These are phyloP conservation scores for Diospyros lotus DNA, from an alignment of 148 eudicot species.

Conservation along the genomic window DNA sequence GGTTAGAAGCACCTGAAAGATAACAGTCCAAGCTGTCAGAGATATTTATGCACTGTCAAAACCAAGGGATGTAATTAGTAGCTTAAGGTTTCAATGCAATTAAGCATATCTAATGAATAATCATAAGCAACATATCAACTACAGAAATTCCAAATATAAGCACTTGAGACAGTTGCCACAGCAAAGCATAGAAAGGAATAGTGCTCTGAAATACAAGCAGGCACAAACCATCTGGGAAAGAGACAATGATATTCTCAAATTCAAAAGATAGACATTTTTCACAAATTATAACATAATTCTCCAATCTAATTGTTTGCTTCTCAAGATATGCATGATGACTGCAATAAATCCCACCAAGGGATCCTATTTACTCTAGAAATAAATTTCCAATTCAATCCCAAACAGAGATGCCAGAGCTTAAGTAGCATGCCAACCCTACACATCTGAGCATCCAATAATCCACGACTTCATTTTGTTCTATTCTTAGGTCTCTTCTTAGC, in stretches of 20 bases:
- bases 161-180: neutral
- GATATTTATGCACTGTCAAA: neutral
- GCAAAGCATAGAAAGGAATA: neutral
- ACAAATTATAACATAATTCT: too few relatives aligned
- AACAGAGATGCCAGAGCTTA: too few relatives aligned
- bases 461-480: too few relatives aligned
- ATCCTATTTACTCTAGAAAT: too few relatives aligned
- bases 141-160: neutral
- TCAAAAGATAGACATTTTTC: neutral
- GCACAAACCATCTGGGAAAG: neutral
- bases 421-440: too few relatives aligned
- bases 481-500: too few relatives aligned
- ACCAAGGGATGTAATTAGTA: neutral
- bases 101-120: neutral
- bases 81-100: neutral
- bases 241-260: neutral
- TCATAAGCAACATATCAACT: neutral
- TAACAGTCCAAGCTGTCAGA: neutral
- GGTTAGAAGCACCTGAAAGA: conserved; percentile 70
- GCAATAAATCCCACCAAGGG: too few relatives aligned
- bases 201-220: neutral
- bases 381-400: too few relatives aligned
- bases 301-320: too few relatives aligned
- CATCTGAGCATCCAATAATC: too few relatives aligned
- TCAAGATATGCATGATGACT: too few relatives aligned